Conservation (phyloP, 2,329 filamentous ascomycete species). For the Arthrocladium fulminans region DNA sequence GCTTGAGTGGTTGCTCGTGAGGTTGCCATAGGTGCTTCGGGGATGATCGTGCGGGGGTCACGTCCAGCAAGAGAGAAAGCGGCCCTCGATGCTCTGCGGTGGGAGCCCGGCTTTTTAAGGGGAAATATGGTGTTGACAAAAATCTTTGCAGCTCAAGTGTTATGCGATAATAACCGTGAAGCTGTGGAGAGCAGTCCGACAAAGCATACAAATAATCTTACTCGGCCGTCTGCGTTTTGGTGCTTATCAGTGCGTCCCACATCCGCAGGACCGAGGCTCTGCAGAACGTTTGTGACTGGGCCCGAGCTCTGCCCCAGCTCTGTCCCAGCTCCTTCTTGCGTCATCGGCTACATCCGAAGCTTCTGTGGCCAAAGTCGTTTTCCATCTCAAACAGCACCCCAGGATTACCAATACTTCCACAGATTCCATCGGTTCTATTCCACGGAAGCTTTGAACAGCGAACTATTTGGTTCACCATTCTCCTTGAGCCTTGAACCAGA, state of each 20-base stretch:
- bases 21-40: conserved; percentile 9
- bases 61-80: background rate
- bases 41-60: background rate
- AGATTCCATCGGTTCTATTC: background rate
- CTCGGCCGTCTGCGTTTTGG: no score
- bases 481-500: background rate
- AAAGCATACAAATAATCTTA: background rate
- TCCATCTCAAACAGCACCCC: background rate
- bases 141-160: background rate
- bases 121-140: background rate
- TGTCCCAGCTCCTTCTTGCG: background rate
- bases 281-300: background rate
- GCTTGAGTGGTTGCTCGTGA: conserved; percentile 18
- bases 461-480: background rate
- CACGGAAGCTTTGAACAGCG: background rate
- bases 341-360: conserved; percentile 3
- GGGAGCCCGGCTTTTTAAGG: background rate
- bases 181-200: conserved; percentile 1
- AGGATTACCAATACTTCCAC: background rate
- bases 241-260: background rate
- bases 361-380: background rate
- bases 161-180: background rate
- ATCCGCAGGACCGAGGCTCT: background rate
- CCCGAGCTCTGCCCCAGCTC: background rate
- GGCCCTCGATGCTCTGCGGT: background rate